phyloP scores from a whole-genome alignment of 2,329 filamentous ascomycete species.

The Cladosporium sp. region DNA sequence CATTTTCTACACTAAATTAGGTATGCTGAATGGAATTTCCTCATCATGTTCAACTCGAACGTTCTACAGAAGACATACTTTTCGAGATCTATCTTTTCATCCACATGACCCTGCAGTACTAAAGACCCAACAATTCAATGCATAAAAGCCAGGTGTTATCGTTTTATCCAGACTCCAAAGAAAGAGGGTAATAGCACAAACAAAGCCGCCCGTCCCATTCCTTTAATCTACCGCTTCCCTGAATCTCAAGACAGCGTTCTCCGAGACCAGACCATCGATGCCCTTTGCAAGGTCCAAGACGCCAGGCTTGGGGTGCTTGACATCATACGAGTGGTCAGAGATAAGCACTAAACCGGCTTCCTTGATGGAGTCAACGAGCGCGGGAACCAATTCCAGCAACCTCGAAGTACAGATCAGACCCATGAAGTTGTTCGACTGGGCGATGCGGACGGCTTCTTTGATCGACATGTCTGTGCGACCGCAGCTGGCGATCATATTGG shows the following conservation, averaged over 20 bases:
- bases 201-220: neutral
- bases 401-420: slow-evolving; percentile 85
- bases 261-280: slow-evolving; percentile 80
- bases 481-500: slow-evolving; percentile 49
- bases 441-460: slow-evolving; percentile 90
- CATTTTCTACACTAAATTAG: neutral
- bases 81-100: neutral
- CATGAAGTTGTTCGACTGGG: slow-evolving; percentile 97
- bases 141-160: too few species aligned
- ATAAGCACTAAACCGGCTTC: slow-evolving; percentile 89
- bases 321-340: slow-evolving; percentile 62
- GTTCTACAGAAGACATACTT: neutral
- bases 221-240: slow-evolving; percentile 70
- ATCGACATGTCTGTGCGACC: slow-evolving; percentile 76
- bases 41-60: neutral
- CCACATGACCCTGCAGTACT: too few species aligned
- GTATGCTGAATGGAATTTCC: neutral
- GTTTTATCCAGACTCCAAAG: too few species aligned
- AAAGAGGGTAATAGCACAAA: neutral
- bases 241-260: slow-evolving; percentile 84
- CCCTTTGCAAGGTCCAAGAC: slow-evolving; percentile 65
- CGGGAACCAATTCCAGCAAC: slow-evolving; percentile 86
- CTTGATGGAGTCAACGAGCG: slow-evolving; percentile 89
- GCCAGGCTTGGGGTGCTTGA: slow-evolving; percentile 40
- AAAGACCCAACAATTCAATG: too few species aligned